A percentile compares a stretch with the other conserved stretches of the same genome.
Evolutionary conservation across 2,329 filamentous ascomycete species (phyloP).

Genomic region (Paramyrothecium roridum): DNA sequence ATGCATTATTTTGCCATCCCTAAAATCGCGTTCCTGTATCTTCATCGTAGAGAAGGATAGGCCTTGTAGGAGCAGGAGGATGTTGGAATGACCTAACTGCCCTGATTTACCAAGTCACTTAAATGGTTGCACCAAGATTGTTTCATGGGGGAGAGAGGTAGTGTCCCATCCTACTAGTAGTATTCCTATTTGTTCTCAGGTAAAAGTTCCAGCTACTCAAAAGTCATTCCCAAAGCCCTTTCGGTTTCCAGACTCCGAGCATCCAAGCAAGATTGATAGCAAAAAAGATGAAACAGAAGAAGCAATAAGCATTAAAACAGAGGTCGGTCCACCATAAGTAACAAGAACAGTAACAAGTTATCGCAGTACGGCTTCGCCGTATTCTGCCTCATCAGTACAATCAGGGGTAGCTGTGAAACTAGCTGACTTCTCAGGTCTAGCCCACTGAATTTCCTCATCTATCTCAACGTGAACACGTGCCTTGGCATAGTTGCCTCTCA

Average conservation of each 20-base stretch:
- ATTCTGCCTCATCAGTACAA: conserved; percentile 25
- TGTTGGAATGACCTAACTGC: no score
- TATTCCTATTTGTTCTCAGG: not conserved
- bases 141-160: not conserved
- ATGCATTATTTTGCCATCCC: no score
- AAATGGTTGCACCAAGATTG: no score
- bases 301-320: conserved; percentile 7
- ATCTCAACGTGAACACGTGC: not conserved
- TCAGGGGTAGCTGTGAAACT: conserved; percentile 26
- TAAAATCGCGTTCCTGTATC: no score
- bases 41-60: no score
- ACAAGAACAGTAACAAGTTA: conserved; percentile 16
- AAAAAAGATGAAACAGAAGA: conserved; percentile 5
- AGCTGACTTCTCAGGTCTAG: conserved; percentile 10
- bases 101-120: no score
- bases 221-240: conserved; percentile 10
- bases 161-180: not conserved
- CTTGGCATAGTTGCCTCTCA: not conserved
- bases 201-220: conserved; percentile 3
- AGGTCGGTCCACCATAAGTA: conserved; percentile 9
- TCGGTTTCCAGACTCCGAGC: conserved; percentile 23
- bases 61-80: no score
- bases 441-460: not conserved
- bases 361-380: conserved; percentile 10
- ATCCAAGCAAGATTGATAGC: conserved; percentile 9